These are phyloP conservation scores for Trichoderma sp. DNA, from an alignment of 2,329 filamentous ascomycete species.

Conservation along the genomic window DNA sequence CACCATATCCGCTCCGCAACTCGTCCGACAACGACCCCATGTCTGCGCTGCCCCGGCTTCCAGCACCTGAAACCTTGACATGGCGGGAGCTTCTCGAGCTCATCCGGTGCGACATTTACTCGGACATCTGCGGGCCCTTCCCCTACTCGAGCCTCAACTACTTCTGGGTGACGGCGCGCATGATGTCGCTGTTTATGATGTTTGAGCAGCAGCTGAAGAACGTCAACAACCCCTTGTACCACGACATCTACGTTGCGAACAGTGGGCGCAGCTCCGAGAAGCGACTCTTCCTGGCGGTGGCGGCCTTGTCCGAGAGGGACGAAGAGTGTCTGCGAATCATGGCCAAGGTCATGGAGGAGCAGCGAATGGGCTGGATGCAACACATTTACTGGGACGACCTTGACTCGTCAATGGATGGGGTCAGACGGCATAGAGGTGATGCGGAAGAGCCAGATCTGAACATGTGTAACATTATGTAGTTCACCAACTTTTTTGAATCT, in stretches of 20 bases:
- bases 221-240: background rate
- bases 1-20: conserved; percentile 18
- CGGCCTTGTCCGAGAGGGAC: background rate
- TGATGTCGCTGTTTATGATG: background rate
- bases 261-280: background rate
- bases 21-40: conserved; percentile 22
- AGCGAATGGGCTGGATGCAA: background rate
- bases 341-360: background rate
- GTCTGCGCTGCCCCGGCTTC: background rate
- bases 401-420: background rate
- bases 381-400: conserved; percentile 8
- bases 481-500: no score
- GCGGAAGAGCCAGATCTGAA: background rate
- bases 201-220: background rate
- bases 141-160: background rate
- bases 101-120: background rate
- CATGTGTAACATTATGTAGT: background rate
- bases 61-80: conserved; percentile 28
- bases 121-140: background rate
- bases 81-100: background rate
- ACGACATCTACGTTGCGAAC: conserved; percentile 4
- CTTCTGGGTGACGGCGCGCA: background rate
- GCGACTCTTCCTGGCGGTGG: background rate
- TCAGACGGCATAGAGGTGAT: background rate
- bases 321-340: conserved; percentile 2